Evolutionary conservation across 306 rosid genomes (phyloP).

Genomic region (Inga leiocalycina): DNA sequence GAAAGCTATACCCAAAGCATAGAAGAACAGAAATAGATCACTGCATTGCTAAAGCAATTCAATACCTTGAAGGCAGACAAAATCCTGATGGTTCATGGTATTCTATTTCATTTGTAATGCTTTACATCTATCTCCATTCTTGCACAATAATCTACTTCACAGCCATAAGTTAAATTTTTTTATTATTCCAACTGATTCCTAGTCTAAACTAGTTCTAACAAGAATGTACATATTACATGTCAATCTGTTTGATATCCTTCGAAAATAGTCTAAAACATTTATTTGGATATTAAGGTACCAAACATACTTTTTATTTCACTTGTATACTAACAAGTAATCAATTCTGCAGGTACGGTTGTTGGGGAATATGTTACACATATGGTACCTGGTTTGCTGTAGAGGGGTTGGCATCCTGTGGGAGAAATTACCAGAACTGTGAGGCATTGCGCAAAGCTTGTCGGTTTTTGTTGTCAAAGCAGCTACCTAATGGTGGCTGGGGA

Average conservation of each 20-base stretch:
- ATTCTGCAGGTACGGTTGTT: slow-evolving; percentile 64
- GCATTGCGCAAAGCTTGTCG: slow-evolving; percentile 59
- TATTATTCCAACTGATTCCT: background rate
- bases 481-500: slow-evolving; percentile 81
- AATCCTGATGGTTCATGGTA: slow-evolving; percentile 86
- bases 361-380: slow-evolving; percentile 86
- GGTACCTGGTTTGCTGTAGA: slow-evolving; percentile 73
- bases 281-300: background rate
- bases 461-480: slow-evolving; percentile 67
- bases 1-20: slow-evolving; percentile 58
- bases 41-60: slow-evolving; percentile 47
- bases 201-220: background rate
- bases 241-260: background rate
- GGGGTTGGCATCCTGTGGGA: slow-evolving; percentile 55
- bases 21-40: slow-evolving; percentile 60
- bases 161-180: background rate
- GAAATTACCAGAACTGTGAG: slow-evolving; percentile 41
- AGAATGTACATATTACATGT: background rate
- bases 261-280: background rate
- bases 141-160: background rate
- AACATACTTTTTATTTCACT: background rate
- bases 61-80: slow-evolving; percentile 52
- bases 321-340: background rate
- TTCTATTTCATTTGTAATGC: background rate
- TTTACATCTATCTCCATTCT: background rate